A percentile compares a stretch with the other conserved stretches of the same genome.
These are phyloP conservation scores for Pythium sp. DNA, from an alignment of 352 stramenopile genomes.

Conservation along the genomic window DNA sequence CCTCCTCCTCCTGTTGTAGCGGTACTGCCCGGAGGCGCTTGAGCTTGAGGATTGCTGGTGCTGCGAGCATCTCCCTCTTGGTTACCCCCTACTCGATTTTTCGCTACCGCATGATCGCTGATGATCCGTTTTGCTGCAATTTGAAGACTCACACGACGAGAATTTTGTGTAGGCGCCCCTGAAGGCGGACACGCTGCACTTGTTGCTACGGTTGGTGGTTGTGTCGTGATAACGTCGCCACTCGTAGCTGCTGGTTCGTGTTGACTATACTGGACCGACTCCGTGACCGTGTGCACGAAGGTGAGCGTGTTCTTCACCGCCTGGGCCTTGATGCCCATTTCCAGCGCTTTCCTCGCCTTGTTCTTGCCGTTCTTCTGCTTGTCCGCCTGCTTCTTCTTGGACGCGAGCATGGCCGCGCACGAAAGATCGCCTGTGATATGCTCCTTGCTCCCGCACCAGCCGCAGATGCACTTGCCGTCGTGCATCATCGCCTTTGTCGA, in stretches of 20 bases:
- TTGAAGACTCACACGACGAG: conserved; percentile 28
- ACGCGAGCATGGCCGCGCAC: conserved; percentile 41
- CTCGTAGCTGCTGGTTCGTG: not conserved
- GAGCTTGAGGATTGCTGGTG: not conserved
- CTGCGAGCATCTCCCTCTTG: conserved; percentile 8
- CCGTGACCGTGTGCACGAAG: conserved; percentile 32
- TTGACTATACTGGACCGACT: conserved; percentile 18
- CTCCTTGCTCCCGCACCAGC: conserved; percentile 71
- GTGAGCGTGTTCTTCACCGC: conserved; percentile 48
- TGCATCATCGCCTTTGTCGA: conserved; percentile 84
- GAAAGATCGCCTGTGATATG: conserved; percentile 63
- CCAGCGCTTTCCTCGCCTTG: conserved; percentile 19
- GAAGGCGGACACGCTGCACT: not conserved
- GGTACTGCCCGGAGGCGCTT: not conserved
- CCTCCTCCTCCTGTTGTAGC: not conserved
- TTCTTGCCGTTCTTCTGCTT: conserved; percentile 42
- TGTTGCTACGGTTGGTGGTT: not conserved
- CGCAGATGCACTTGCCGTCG: conserved; percentile 77
- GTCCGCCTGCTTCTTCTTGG: conserved; percentile 59
- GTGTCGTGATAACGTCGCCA: not conserved
- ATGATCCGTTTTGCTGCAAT: conserved; percentile 37
- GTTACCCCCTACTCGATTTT: conserved; percentile 17
- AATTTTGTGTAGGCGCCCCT: not conserved
- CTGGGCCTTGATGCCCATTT: conserved; percentile 36
- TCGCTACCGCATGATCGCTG: conserved; percentile 7